Base-by-base conservation (phyloP, 75 land plant genomes). In the Cunninghamia lanceolata region DNA sequence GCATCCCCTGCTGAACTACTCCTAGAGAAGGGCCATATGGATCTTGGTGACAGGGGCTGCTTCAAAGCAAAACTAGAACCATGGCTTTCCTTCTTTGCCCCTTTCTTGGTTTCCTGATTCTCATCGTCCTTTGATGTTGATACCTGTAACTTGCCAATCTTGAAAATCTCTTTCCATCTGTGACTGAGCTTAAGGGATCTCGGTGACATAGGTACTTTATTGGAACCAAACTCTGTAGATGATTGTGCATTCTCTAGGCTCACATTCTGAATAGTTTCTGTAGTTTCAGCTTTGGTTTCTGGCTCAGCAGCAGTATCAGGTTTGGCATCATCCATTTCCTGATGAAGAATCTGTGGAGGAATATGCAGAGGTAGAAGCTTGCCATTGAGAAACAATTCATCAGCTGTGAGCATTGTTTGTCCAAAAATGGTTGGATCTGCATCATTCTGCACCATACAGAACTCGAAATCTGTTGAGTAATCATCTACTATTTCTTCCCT, bases 281-380 rank as follows among this genome's bases (percentile, higher is more conserved):
- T 36, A 8, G 36, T 83, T 54, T 83, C 56, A 19, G 7, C 34
- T 30, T 46, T 45, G 17, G 3, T 16, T 30, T 46, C 54, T 45
- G 46, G 30, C 7, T 30, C 40, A 54, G 84, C 84, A 83, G 39
- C 46, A 35, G 4, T 17, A 14, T 13, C 9, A 14, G 84, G 84
- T 17, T 66, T 34, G 63, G 63, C 39, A 54, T 52, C 32, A 35
- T 83, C 84, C 42, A 35, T 54, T 36, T 83, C 84, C 17, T 83
- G 63, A 40, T 80, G 42, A 40, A 40, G 28, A 76, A n/a, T 45
- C 75, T 74, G 47, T 73, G 86, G 86, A 46, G 86, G 36, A 47
- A 83, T 36, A 34, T 84, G 87, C 36, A 86, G 87, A 21, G 87
- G 87, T 15, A 86, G 87, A 46, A 86, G 87, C 86, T 86, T 86